phyloP scores from a whole-genome alignment of 2,329 filamentous ascomycete species.

The Davidsoniella neocaledoniae region DNA sequence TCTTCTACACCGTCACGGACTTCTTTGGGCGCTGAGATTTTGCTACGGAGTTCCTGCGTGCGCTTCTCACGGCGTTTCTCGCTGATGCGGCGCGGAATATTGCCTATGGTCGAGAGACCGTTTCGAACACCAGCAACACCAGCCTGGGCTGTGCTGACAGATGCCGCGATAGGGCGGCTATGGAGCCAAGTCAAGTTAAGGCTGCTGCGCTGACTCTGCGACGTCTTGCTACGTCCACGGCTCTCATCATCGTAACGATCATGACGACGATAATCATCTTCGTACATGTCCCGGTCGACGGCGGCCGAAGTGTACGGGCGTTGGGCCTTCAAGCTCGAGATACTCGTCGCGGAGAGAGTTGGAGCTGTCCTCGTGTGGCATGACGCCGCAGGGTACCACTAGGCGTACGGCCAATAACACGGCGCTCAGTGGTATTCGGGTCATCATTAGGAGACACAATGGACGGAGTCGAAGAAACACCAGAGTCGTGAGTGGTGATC shows the following conservation, averaged over 20 bases:
- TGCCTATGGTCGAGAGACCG: constrained; percentile 22
- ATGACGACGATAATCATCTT: not conserved
- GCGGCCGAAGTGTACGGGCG: constrained; percentile 21
- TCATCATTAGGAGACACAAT: constrained; percentile 20
- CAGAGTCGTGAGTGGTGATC: constrained; percentile 31
- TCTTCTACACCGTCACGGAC: constrained; percentile 42
- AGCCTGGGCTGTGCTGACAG: constrained; percentile 8
- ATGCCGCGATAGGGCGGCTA: not conserved
- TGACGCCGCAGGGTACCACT: constrained; percentile 45
- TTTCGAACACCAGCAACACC: constrained; percentile 7
- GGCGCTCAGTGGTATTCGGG: constrained; percentile 29
- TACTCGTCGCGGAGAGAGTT: constrained; percentile 23
- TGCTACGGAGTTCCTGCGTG: constrained; percentile 38
- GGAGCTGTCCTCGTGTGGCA: constrained; percentile 29
- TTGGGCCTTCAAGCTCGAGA: constrained; percentile 12
- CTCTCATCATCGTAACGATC: constrained; percentile 5
- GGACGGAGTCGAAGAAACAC: constrained; percentile 11
- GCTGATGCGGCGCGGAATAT: constrained; percentile 36
- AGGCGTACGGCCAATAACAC: constrained; percentile 40
- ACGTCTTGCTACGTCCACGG: constrained; percentile 11
- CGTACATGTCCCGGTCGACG: not conserved
- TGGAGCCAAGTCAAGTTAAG: constrained; percentile 3
- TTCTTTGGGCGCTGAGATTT: constrained; percentile 42
- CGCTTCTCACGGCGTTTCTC: constrained; percentile 43
- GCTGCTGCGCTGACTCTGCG: constrained; percentile 7